Evolutionary conservation across 768 basidiomycete species (phyloP).

Genomic region (Leccinellum albellum): DNA sequence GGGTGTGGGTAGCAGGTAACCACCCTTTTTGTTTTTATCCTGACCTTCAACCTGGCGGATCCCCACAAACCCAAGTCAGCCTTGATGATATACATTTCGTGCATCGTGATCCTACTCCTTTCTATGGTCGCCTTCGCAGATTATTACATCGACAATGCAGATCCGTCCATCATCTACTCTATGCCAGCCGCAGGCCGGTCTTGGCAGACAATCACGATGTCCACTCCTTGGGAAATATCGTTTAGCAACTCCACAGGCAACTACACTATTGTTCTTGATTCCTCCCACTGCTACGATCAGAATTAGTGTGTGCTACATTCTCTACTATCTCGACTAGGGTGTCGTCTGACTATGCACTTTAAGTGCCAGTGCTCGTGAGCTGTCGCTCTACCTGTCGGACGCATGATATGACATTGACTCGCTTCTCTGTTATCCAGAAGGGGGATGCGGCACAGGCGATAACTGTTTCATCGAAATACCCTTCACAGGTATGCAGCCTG

Average conservation of each 20-base stretch:
- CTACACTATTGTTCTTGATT: slow-evolving; percentile 10
- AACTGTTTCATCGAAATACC: slow-evolving; percentile 18
- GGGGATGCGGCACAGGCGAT: slow-evolving; percentile 10
- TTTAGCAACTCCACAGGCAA: slow-evolving; percentile 17
- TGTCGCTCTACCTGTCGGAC: not conserved
- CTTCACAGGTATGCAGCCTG: slow-evolving; percentile 13
- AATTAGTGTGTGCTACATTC: slow-evolving; percentile 20
- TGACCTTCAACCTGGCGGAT: too few relatives aligned
- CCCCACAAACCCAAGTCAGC: too few relatives aligned
- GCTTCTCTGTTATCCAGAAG: slow-evolving; percentile 8
- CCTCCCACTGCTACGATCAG: slow-evolving; percentile 19
- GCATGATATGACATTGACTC: not conserved
- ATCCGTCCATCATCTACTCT: too few relatives aligned
- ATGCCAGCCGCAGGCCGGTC: too few relatives aligned
- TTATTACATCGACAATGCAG: too few relatives aligned
- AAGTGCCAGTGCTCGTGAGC: slow-evolving; percentile 20
- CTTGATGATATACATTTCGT: too few relatives aligned
- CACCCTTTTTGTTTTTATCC: too few relatives aligned
- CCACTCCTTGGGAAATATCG: too few relatives aligned
- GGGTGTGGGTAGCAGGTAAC: too few relatives aligned
- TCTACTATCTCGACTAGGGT: not conserved
- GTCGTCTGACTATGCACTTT: not conserved
- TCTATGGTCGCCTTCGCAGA: too few relatives aligned
- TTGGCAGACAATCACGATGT: too few relatives aligned
- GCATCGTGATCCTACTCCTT: too few relatives aligned